Conservation (phyloP, 148 eudicot genomes). For the Heliosperma pusillum region DNA sequence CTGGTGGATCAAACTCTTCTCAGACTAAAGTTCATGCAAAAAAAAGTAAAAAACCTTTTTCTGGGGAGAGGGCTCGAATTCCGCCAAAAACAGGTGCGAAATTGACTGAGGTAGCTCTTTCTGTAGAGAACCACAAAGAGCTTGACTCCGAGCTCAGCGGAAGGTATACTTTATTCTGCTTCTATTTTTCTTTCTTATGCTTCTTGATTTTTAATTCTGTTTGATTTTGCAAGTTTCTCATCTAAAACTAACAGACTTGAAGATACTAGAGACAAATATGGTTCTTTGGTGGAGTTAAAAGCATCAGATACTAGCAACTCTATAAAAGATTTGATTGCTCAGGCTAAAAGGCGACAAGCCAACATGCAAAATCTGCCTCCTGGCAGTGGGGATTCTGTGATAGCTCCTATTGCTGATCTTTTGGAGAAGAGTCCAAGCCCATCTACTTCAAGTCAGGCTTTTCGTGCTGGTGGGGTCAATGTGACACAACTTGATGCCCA, state of each 20-base stretch:
- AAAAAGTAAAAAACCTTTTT: constrained; percentile 39
- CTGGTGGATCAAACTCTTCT: constrained; percentile 39
- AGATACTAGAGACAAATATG: constrained; percentile 34
- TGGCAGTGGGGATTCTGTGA: constrained; percentile 31
- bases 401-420: constrained; percentile 27
- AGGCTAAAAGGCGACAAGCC: constrained; percentile 75
- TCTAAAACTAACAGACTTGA: constrained; percentile 44
- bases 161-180: constrained; percentile 44
- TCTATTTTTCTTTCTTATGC: constrained; percentile 4
- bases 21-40: constrained; percentile 36
- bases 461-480: constrained; percentile 34
- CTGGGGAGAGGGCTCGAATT: constrained; percentile 48
- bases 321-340: constrained; percentile 85
- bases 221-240: not conserved
- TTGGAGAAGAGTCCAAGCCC: constrained; percentile 49
- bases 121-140: constrained; percentile 31
- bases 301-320: constrained; percentile 49
- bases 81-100: constrained; percentile 36
- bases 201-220: constrained; percentile 6
- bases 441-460: constrained; percentile 34
- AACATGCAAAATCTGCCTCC: constrained; percentile 41
- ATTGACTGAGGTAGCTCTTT: constrained; percentile 30
- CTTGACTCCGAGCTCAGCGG: constrained; percentile 31
- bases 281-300: constrained; percentile 43
- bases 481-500: constrained; percentile 35